These are phyloP conservation scores for Hericium coralloides DNA, from an alignment of 768 basidiomycete species.

Conservation along the genomic window DNA sequence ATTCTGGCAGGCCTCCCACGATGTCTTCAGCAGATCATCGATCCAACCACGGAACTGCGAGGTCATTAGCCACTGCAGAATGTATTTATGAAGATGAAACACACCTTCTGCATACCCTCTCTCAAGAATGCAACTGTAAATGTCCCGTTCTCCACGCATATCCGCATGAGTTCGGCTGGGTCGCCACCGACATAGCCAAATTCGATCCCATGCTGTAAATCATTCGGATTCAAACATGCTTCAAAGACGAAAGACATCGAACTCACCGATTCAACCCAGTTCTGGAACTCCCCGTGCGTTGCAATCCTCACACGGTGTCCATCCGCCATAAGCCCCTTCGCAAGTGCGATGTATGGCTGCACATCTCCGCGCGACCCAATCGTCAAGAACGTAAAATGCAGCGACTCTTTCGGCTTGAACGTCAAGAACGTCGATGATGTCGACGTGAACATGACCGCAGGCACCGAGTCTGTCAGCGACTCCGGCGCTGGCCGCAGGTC, in stretches of 20 bases:
- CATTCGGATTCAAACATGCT: neutral
- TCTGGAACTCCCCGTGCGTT: slow-evolving; percentile 89
- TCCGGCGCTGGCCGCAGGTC: slow-evolving; percentile 43
- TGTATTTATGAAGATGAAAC: neutral
- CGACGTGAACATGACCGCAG: slow-evolving; percentile 94
- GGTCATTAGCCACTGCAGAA: neutral
- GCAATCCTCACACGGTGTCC: slow-evolving; percentile 89
- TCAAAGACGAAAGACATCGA: neutral
- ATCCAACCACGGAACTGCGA: slow-evolving; percentile 92
- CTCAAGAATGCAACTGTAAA: slow-evolving; percentile 94
- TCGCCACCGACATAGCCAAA: slow-evolving; percentile 93
- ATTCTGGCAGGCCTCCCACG: slow-evolving; percentile 94
- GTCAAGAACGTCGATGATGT: slow-evolving; percentile 95
- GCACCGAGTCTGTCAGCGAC: slow-evolving; percentile 30
- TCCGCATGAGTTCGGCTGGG: slow-evolving; percentile 94
- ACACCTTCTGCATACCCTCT: slow-evolving; percentile 80
- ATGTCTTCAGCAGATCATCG: slow-evolving; percentile 89
- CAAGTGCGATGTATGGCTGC: slow-evolving; percentile 94
- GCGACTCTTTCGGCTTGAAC: slow-evolving; percentile 80
- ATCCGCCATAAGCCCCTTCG: slow-evolving; percentile 83
- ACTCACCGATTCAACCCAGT: slow-evolving; percentile 90
- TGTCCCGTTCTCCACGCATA: slow-evolving; percentile 96
- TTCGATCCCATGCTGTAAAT: slow-evolving; percentile 81
- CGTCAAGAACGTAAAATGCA: slow-evolving; percentile 91
- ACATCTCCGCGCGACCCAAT: slow-evolving; percentile 97